Base-by-base conservation (phyloP, 2,329 filamentous ascomycete species). In the Triangularia verruculosa region DNA sequence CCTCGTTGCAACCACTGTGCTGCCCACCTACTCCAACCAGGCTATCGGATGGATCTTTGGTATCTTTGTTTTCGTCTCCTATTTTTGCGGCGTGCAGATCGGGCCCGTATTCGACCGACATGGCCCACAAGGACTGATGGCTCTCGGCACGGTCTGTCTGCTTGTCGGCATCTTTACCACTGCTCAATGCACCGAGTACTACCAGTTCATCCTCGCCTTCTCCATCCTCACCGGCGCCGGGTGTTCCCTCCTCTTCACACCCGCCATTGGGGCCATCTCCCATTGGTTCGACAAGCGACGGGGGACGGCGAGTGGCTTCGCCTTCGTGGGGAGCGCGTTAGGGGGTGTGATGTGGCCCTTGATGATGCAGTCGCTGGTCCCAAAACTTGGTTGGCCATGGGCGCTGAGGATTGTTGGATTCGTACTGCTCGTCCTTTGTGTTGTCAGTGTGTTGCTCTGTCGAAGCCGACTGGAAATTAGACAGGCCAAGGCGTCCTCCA, bases 11-110 rank as follows among this genome's bases (percentile, higher is more conserved):
- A 54, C 51, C 22, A 54, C 13, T 28, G 51, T 54, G 11, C 51
- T 54, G 12, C 51, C 51, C 4, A 25, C 51, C 22, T 28, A 54
- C n/a, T 54, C 51, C 51, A 54, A 28, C 51, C 51, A 54, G 17
- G 51, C 51, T 24, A 54, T 54, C 51, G 51, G 51, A 15, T 54
- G 51, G 51, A 54, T 54, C 20, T 54, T 54, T 28, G 51, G 51
- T 8, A 28, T 54, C 20, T 54, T 54, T 12, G 51, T 54, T 7
- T 54, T 54, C 15, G 51, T 54, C 12, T 54, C 51, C 51, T 54
- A 54, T 54, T 54, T 54, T 12, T 54, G 51, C 51, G 51, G 51
- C 7, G 22, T 54, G 22, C 51, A 54, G 25, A 54, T 54, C 51
- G 51, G 51, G 8, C 51, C 51, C 9, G 51, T 54, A 4, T 54